These are phyloP conservation scores for Lactarius pseudohatsudake DNA, from an alignment of 768 basidiomycete species.

Conservation along the genomic window DNA sequence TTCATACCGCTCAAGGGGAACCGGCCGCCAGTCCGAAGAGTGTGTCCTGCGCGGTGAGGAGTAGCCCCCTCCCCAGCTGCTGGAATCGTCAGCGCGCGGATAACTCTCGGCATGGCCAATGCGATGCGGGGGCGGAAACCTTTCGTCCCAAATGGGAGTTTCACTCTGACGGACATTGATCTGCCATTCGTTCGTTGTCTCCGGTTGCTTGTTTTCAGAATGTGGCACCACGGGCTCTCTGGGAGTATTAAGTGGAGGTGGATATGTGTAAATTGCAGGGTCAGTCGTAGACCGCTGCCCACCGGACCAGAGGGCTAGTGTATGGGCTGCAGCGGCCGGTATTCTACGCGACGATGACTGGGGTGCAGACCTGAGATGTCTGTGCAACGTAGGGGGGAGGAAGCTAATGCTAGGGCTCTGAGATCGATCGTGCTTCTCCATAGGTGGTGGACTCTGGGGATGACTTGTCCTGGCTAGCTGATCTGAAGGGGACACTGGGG, in stretches of 20 bases:
- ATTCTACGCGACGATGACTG: constrained; percentile 19
- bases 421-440: constrained; percentile 23
- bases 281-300: constrained; percentile 29
- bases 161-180: constrained; percentile 10
- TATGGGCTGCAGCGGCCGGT: constrained; percentile 2
- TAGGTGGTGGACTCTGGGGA: constrained; percentile 15
- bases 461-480: constrained; percentile 6
- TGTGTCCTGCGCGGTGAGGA: constrained; percentile 7
- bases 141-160: constrained; percentile 19
- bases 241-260: constrained; percentile 25
- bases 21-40: constrained; percentile 20
- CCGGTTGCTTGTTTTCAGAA: constrained; percentile 3
- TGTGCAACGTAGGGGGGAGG: constrained; percentile 51
- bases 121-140: constrained; percentile 15
- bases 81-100: constrained; percentile 25
- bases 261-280: constrained; percentile 33
- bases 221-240: constrained; percentile 2
- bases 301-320: constrained; percentile 14
- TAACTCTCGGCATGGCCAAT: constrained; percentile 29
- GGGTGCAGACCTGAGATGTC: constrained; percentile 40
- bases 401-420: constrained; percentile 42
- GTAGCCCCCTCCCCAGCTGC: constrained; percentile 8
- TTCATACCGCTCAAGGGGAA: constrained; percentile 6
- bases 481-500: constrained; percentile 2
- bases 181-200: constrained; percentile 16